A percentile compares a stretch with the other conserved stretches of the same genome.
Conservation (phyloP, 148 eudicot genomes). For the Camellia sinensis region DNA sequence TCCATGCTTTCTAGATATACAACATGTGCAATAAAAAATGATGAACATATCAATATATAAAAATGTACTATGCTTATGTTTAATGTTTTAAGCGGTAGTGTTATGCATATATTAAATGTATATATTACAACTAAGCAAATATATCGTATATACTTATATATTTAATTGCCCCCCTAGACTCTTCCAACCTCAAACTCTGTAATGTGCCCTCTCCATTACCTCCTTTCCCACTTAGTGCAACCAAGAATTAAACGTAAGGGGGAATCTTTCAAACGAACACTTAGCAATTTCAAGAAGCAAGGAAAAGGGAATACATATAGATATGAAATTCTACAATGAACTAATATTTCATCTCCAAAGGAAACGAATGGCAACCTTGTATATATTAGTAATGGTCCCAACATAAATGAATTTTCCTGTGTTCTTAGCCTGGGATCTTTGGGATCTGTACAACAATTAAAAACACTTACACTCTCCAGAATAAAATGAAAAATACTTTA, state of each 20-base stretch:
- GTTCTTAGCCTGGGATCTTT: constrained; percentile 65
- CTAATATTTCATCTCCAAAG: neutral
- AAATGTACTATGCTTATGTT: too few species aligned
- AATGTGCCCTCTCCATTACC: too few species aligned
- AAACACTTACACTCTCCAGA: neutral
- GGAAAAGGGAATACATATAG: neutral
- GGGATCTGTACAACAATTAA: constrained; percentile 55
- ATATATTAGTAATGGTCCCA: constrained; percentile 84
- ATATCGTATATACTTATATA: too few species aligned
- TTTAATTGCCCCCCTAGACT: too few species aligned
- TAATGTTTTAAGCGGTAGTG: too few species aligned
- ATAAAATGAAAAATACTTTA: neutral
- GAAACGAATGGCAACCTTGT: constrained; percentile 59
- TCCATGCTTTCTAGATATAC: too few species aligned
- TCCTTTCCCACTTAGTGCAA: too few species aligned
- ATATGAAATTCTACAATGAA: neutral
- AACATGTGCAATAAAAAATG: too few species aligned
- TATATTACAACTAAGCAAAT: too few species aligned
- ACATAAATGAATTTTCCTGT: constrained; percentile 70
- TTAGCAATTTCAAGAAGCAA: neutral
- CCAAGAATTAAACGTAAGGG: neutral
- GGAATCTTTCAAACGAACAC: neutral
- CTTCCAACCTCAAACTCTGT: too few species aligned
- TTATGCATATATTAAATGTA: too few species aligned
- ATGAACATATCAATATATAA: too few species aligned